phyloP scores from a whole-genome alignment of 169 alveolate species.

The Plasmodium malariae region DNA sequence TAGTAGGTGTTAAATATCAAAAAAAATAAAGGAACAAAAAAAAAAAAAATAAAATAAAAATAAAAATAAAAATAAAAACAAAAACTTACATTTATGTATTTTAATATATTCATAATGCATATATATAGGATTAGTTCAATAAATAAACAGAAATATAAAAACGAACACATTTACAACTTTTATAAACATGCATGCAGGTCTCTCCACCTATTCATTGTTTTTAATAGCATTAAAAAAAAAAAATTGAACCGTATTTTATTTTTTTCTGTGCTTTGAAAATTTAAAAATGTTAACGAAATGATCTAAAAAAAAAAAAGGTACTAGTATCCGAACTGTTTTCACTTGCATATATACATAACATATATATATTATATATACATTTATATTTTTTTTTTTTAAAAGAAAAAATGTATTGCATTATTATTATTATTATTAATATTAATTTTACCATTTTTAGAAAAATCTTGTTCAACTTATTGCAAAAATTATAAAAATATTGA shows the following conservation, averaged over 20 bases:
- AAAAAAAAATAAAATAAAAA: no score
- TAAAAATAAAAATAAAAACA: neutral
- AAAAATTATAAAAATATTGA: no score
- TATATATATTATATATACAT: no score
- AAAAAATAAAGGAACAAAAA: no score
- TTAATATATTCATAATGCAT: neutral
- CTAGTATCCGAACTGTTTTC: slow-evolving; percentile 8
- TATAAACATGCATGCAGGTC: slow-evolving; percentile 25
- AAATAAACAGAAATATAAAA: neutral
- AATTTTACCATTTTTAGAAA: no score
- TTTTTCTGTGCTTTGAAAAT: neutral
- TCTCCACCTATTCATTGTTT: slow-evolving; percentile 9
- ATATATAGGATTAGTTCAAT: neutral
- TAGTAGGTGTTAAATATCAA: no score
- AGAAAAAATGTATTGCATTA: no score
- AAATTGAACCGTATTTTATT: neutral
- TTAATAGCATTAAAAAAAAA: neutral
- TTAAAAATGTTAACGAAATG: slow-evolving; percentile 8
- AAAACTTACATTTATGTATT: neutral
- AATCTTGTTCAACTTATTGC: no score
- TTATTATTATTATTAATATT: no score
- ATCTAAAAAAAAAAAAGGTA: slow-evolving; percentile 14
- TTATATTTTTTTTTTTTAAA: no score
- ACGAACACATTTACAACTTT: slow-evolving; percentile 38
- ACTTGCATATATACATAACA: neutral